Evolutionary conservation across 139 green algal genomes (phyloP).

Genomic region (Micromonas commoda): DNA sequence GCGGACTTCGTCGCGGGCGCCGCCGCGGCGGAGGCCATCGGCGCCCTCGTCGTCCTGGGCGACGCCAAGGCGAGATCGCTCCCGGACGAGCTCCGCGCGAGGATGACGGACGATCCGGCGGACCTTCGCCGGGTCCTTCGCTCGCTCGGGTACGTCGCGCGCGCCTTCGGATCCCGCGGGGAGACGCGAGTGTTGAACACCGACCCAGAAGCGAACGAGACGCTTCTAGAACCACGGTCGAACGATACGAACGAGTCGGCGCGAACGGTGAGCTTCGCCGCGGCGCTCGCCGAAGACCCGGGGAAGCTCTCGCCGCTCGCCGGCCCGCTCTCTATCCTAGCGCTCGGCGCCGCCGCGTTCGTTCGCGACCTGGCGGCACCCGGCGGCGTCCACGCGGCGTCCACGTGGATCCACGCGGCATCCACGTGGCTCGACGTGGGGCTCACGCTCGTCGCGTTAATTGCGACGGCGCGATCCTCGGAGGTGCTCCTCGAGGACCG

Average conservation of each 20-base stretch:
- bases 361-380: too few relatives aligned
- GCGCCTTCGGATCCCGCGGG: background rate
- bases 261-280: background rate
- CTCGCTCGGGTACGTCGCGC: background rate
- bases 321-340: too few relatives aligned
- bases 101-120: background rate
- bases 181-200: background rate
- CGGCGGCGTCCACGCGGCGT: too few relatives aligned
- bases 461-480: background rate
- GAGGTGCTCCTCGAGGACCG: conserved; percentile 1
- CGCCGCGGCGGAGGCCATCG: background rate
- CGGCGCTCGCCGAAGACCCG: background rate
- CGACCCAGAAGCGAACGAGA: too few relatives aligned
- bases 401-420: too few relatives aligned
- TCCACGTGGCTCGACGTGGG: too few relatives aligned
- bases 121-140: background rate
- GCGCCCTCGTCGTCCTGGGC: conserved; percentile 2
- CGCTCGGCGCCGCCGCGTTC: too few relatives aligned
- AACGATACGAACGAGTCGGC: too few relatives aligned
- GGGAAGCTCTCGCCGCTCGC: background rate
- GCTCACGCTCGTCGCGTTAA: background rate
- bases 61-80: conserved; percentile 13
- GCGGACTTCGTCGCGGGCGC: background rate
- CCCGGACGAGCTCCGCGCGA: background rate
- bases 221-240: background rate